Evolutionary conservation across 2,329 filamentous ascomycete species (phyloP).

Genomic region (Aspergillus ibericus): DNA sequence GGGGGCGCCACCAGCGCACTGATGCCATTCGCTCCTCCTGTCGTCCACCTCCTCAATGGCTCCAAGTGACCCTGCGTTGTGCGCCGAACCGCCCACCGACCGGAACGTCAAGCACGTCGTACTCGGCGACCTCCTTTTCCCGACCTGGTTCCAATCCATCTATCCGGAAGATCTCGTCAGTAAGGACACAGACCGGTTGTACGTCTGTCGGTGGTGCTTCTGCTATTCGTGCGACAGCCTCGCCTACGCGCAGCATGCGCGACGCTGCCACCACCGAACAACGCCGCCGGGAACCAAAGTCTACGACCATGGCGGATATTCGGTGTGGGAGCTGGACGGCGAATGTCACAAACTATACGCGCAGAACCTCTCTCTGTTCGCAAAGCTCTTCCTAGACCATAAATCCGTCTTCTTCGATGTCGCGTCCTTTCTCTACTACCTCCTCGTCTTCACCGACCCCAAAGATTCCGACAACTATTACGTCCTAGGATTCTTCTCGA

Average conservation of each 20-base stretch:
- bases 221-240: constrained; percentile 67
- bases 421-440: constrained; percentile 88
- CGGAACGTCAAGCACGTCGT: constrained; percentile 87
- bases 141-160: constrained; percentile 90
- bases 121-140: constrained; percentile 78
- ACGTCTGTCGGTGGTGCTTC: constrained; percentile 91
- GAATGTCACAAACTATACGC: constrained; percentile 85
- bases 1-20: neutral
- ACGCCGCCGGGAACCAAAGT: constrained; percentile 69
- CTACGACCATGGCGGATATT: constrained; percentile 77
- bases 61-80: constrained; percentile 24
- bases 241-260: constrained; percentile 39
- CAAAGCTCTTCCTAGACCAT: constrained; percentile 95
- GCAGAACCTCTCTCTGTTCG: constrained; percentile 93
- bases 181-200: constrained; percentile 61
- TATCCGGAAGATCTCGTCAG: constrained; percentile 69
- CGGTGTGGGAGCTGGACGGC: constrained; percentile 90
- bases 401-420: constrained; percentile 99
- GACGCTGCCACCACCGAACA: constrained; percentile 56
- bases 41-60: constrained; percentile 29
- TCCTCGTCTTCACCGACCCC: constrained; percentile 72
- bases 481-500: constrained; percentile 95
- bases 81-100: constrained; percentile 47
- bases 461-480: constrained; percentile 47
- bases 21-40: neutral